Evolutionary conservation across 1,284 basidiomycete genomes (phyloP), one percentile per base, ranked within the genome.

Genomic region (Coniferiporia sulphurascens): DNA sequence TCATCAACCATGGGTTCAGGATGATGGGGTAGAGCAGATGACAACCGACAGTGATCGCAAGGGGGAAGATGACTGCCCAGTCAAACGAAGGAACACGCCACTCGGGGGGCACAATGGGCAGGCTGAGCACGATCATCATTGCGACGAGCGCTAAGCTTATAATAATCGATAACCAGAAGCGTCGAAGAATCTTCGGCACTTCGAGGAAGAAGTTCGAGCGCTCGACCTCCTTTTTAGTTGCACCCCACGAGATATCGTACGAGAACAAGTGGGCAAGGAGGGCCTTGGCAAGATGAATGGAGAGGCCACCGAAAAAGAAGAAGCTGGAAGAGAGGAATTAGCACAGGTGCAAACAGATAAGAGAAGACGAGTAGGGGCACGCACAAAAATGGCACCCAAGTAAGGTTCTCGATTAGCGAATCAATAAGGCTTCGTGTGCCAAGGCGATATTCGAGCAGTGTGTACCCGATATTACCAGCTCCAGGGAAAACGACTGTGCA

Each of bases 151-250:
- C 19, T 53, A 80, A 65, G 55, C 76, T 85, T 45, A 91, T 62
- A 27, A 82, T 60, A 60, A 94, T 76, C 48, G 84, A 76, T 21
- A 85, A 67, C 72, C 87, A 84, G 74, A 91, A 90, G 13, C 88
- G 82, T 65, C 86, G 84, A 68, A 86, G 74, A 70, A 93, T 93
- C 62, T 80, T 83, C 0, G 93, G 93, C 7, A 93, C 85, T 71
- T 95, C 92, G 55, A 87, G 82, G 83, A 91, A 94, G 77, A 94
- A 93, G 71, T 93, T 93, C 13, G 85, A 89, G 55, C 83, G 78
- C 71, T 90, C 85, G 55, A 89, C 87, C 69, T 91, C 89, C 76
- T 91, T 91, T 70, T 82, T 86, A 2, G 87, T 89, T 21, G 87
- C 87, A 12, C 81, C 82, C 89, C 89, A 93, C 9, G 80, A 83